A percentile compares a stretch with the other conserved stretches of the same genome.
Conservation (phyloP, 495 filamentous ascomycete species). For the Penicillium soppii region DNA sequence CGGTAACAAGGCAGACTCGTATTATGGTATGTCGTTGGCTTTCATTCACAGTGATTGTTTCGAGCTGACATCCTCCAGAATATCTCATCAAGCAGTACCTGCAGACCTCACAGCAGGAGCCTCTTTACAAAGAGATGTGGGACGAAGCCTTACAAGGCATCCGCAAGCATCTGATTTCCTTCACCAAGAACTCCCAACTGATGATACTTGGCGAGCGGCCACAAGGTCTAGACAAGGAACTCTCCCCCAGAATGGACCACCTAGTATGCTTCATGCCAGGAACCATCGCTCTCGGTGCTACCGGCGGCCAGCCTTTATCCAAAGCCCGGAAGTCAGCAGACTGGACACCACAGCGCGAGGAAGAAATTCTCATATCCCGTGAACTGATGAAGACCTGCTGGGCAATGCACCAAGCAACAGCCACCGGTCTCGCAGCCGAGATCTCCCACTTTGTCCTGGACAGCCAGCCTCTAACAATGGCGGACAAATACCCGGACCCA, state of each 20-base stretch:
- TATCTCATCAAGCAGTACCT: slow-evolving; percentile 97
- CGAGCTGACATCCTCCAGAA: slow-evolving; percentile 47
- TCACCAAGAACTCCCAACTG: slow-evolving; percentile 74
- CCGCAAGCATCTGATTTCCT: slow-evolving; percentile 87
- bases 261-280: slow-evolving; percentile 97
- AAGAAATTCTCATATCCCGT: slow-evolving; percentile 79
- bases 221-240: slow-evolving; percentile 57
- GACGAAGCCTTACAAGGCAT: slow-evolving; percentile 80
- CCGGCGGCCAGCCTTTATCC: slow-evolving; percentile 69
- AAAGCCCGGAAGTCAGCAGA: slow-evolving; percentile 66
- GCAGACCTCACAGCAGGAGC: slow-evolving; percentile 84
- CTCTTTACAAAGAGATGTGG: slow-evolving; percentile 90
- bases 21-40: slow-evolving; percentile 62
- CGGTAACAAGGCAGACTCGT: slow-evolving; percentile 91
- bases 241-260: slow-evolving; percentile 96
- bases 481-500: slow-evolving; percentile 40
- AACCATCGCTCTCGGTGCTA: slow-evolving; percentile 87
- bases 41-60: neutral
- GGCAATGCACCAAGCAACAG: slow-evolving; percentile 88
- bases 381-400: slow-evolving; percentile 97
- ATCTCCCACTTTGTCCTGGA: slow-evolving; percentile 85
- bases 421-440: slow-evolving; percentile 86
- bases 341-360: slow-evolving; percentile 79
- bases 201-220: slow-evolving; percentile 88
- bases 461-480: slow-evolving; percentile 44